phyloP scores from a whole-genome alignment of 2,329 filamentous ascomycete species.

The Hypoxylon sp. region DNA sequence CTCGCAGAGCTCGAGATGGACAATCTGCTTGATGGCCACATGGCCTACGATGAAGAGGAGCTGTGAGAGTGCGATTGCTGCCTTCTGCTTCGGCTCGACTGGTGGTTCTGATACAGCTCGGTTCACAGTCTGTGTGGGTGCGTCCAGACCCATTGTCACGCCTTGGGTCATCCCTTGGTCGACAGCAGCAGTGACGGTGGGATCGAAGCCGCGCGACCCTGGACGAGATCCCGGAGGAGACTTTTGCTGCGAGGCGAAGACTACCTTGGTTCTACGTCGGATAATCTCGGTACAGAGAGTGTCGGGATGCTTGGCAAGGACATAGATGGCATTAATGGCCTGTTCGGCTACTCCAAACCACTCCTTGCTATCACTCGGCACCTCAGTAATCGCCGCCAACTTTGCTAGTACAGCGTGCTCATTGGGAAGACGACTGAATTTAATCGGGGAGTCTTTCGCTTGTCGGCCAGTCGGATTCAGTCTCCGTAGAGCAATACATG shows the following conservation, averaged over 20 bases:
- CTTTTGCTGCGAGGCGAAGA: constrained; percentile 67
- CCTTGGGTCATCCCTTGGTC: constrained; percentile 49
- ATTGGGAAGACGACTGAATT: constrained; percentile 83
- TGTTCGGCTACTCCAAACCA: constrained; percentile 98
- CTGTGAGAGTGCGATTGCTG: constrained; percentile 82
- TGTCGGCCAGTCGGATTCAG: constrained; percentile 88
- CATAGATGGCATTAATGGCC: constrained; percentile 93
- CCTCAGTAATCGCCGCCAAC: constrained; percentile 84
- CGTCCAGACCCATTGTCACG: constrained; percentile 44
- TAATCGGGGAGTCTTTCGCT: constrained; percentile 73
- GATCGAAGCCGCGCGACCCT: constrained; percentile 55
- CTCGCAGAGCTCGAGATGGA: constrained; percentile 96
- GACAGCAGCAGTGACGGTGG: constrained; percentile 44
- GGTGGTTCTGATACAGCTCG: constrained; percentile 43
- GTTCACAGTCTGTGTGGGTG: constrained; percentile 46
- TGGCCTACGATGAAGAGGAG: constrained; percentile 95
- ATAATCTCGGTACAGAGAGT: constrained; percentile 91
- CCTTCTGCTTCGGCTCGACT: constrained; percentile 67
- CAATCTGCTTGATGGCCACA: constrained; percentile 98
- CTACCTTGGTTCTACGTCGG: constrained; percentile 82
- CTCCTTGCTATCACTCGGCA: constrained; percentile 89
- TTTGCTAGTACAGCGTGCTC: constrained; percentile 87
- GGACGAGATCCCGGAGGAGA: constrained; percentile 56
- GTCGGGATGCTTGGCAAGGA: constrained; percentile 92
- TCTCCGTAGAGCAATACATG: constrained; percentile 88